These are phyloP conservation scores for Apiosordaria backusii DNA, from an alignment of 495 filamentous ascomycete genomes.

Conservation along the genomic window DNA sequence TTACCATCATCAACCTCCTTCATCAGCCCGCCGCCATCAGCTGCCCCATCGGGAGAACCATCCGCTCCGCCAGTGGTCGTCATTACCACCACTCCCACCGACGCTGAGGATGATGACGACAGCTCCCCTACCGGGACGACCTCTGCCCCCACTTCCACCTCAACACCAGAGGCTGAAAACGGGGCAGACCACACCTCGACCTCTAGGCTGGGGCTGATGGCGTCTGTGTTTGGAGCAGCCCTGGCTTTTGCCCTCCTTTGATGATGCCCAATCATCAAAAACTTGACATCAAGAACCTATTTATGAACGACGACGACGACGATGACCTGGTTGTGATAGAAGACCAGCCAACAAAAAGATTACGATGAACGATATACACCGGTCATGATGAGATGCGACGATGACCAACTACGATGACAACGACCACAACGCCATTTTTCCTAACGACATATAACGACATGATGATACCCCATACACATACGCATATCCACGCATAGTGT, in stretches of 20 bases:
- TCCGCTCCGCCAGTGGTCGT: neutral
- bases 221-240: neutral
- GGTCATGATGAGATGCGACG: neutral
- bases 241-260: constrained; percentile 3
- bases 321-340: too few relatives aligned
- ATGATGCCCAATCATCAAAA: neutral
- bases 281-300: too few relatives aligned
- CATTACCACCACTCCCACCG: neutral
- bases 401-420: neutral
- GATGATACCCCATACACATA: neutral
- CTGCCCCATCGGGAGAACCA: neutral
- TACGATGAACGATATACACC: neutral
- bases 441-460: neutral
- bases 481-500: neutral
- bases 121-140: neutral
- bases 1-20: neutral
- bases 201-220: neutral
- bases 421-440: neutral
- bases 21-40: neutral
- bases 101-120: neutral
- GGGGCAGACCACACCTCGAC: constrained; percentile 1
- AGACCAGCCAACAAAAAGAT: neutral
- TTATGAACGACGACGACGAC: neutral
- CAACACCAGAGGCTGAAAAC: neutral
- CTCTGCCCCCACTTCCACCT: neutral